Conservation (phyloP, 2,329 filamentous ascomycete genomes). For the Mariannaea sp. region DNA sequence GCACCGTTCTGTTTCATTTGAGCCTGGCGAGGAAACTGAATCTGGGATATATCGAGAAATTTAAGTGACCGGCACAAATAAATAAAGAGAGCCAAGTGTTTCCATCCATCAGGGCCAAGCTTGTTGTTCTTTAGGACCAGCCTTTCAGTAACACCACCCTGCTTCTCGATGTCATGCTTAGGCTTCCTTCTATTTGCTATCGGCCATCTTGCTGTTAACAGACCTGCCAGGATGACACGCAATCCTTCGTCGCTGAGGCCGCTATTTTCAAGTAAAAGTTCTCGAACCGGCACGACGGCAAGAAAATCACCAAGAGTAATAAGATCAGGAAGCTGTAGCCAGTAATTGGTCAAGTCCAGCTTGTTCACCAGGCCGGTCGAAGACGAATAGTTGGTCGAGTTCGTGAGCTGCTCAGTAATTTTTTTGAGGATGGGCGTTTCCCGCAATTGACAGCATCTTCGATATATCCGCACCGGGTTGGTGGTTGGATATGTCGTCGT, state of each 20-base stretch:
- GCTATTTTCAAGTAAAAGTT: conserved; percentile 84
- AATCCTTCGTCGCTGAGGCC: conserved; percentile 86
- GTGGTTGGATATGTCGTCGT: conserved; percentile 69
- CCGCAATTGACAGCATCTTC: conserved; percentile 89
- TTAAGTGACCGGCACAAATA: conserved; percentile 89
- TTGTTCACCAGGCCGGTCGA: conserved; percentile 78
- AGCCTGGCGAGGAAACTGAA: conserved; percentile 69
- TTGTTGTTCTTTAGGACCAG: conserved; percentile 92
- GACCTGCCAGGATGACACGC: conserved; percentile 81
- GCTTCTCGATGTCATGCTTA: conserved; percentile 48
- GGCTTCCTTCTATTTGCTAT: conserved; percentile 59
- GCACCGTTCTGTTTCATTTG: conserved; percentile 37
- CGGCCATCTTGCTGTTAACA: conserved; percentile 77
- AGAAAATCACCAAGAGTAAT: conserved; percentile 91
- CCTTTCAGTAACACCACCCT: conserved; percentile 80
- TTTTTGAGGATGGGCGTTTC: conserved; percentile 92
- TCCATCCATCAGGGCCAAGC: conserved; percentile 87
- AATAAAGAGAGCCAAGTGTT: conserved; percentile 84
- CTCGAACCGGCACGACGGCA: conserved; percentile 87
- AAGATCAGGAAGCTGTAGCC: conserved; percentile 81
- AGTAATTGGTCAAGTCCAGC: conserved; percentile 83
- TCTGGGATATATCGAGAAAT: conserved; percentile 82
- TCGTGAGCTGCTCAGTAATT: conserved; percentile 84
- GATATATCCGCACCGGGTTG: conserved; percentile 90
- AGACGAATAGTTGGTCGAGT: conserved; percentile 66